Percentiles rank a stretch among this genome's conserved stretches.
phyloP scores from a whole-genome alignment of 1,284 basidiomycete genomes.

The Malassezia arunalokei region DNA sequence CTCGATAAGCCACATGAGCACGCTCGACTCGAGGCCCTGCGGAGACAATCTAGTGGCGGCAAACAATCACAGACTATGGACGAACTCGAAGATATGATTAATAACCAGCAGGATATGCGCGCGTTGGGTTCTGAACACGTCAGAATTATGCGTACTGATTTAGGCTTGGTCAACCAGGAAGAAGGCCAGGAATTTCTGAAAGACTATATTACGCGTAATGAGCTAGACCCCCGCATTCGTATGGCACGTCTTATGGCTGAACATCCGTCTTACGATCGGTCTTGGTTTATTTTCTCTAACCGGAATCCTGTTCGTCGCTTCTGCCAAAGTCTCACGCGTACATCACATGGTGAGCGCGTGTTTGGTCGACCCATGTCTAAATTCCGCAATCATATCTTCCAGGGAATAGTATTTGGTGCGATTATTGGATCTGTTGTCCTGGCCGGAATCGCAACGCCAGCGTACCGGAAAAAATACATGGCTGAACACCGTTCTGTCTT shows the following conservation, averaged over 20 bases:
- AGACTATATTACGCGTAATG: constrained; percentile 42
- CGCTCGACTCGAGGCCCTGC: constrained; percentile 53
- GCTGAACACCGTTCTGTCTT: constrained; percentile 54
- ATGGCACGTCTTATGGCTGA: constrained; percentile 77
- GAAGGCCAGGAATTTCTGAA: constrained; percentile 18
- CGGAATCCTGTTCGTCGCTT: constrained; percentile 61
- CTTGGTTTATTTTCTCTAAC: constrained; percentile 81
- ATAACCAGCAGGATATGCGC: constrained; percentile 36
- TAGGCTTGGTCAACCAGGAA: constrained; percentile 26
- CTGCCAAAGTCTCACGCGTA: constrained; percentile 73
- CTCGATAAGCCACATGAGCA: constrained; percentile 55
- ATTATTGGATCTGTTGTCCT: constrained; percentile 75
- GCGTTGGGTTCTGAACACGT: constrained; percentile 56
- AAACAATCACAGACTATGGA: constrained; percentile 9
- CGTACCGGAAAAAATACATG: constrained; percentile 70
- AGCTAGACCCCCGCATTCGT: constrained; percentile 62
- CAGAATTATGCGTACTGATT: constrained; percentile 39
- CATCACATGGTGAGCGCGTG: constrained; percentile 69
- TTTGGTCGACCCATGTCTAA: constrained; percentile 38
- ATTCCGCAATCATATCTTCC: constrained; percentile 61
- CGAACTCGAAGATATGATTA: constrained; percentile 10
- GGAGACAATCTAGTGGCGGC: constrained; percentile 18
- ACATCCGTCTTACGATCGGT: constrained; percentile 80
- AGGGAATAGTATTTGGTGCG: constrained; percentile 61
- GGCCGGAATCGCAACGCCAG: constrained; percentile 71